Evolutionary conservation across 176 grass and related monocot genomes (phyloP), one percentile per base, ranked within the genome.

Genomic region (Aegilops bicornis): DNA sequence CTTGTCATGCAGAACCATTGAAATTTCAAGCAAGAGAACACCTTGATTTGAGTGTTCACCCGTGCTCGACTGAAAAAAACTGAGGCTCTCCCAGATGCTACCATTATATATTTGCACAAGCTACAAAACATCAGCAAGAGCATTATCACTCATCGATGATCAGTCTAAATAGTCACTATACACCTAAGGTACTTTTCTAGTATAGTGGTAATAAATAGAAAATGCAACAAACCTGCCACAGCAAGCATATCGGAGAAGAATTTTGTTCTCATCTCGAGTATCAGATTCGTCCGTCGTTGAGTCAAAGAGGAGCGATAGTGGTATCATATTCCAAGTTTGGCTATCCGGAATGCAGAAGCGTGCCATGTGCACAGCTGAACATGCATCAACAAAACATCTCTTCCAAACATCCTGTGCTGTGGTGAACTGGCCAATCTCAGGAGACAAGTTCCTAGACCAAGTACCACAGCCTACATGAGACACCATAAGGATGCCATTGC

Each of bases 311-410:
- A 73, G 43, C 64, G 96, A 98, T 60, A 98, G 79, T 2, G 96
- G 93, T 76, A 98, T 94, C 83, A 94, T 86, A 77, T 98, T 85
- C 96, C 96, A 98, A 39, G 87, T 91, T 85, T 98, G 93, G 85
- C 93, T 98, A 81, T 98, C 96, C 60, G 93, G 91, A 84, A 98
- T 95, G 86, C 96, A 98, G 87, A 92, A 95, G 16, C 84, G 69
- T 54, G 93, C 93, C 79, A 82, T 82, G 58, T 95, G 88, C 32
- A 91, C 86, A 85, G 88, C 73, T 32, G 77, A 84, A 72, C 86
- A 95, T 31, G 73, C 16, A 83, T 98, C 93, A 45, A 95, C 96
- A 89, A 92, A 95, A 54, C 93, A 94, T 87, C 90, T 90, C 79
- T 91, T 75, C 96, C 96, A 98, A 88, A 87, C 50, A 68, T 86